phyloP scores from a whole-genome alignment of 305 asterid genomes.

The Solanum hybrid region DNA sequence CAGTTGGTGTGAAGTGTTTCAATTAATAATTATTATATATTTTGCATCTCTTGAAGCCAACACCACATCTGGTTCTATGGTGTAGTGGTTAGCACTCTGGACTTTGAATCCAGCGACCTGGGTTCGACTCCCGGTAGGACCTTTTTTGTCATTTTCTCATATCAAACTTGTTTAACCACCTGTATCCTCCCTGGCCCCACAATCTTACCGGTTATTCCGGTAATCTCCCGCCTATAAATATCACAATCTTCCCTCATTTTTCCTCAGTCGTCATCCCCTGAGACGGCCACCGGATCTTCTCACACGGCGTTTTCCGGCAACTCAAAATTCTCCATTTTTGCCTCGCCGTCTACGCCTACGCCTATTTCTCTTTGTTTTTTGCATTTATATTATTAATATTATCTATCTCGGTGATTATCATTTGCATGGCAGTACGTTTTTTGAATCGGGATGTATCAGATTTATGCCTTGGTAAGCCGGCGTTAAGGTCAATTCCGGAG shows the following conservation, averaged over 20 bases:
- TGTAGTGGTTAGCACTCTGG: constrained; percentile 99
- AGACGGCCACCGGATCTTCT: not conserved
- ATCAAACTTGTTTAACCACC: not conserved
- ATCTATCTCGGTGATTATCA: not conserved
- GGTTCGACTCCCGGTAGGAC: constrained; percentile 99
- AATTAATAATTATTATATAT: not conserved
- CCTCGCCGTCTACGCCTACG: not conserved
- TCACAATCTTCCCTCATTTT: not conserved
- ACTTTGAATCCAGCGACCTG: constrained; percentile 99
- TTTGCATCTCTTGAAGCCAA: too few relatives aligned
- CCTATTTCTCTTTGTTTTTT: not conserved
- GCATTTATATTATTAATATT: not conserved
- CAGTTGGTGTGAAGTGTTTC: not conserved
- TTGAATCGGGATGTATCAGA: constrained; percentile 48
- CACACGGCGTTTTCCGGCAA: not conserved
- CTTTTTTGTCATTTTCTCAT: not conserved
- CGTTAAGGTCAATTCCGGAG: constrained; percentile 38
- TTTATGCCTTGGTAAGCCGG: constrained; percentile 77
- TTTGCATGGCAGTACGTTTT: constrained; percentile 75
- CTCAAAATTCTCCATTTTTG: not conserved
- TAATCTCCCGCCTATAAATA: not conserved
- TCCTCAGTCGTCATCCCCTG: not conserved
- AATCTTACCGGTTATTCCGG: not conserved
- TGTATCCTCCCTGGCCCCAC: not conserved
- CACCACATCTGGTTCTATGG: constrained; percentile 63